Evolutionary conservation across 2,329 filamentous ascomycete species (phyloP).

Genomic region (Paracoccidioides brasiliensis): DNA sequence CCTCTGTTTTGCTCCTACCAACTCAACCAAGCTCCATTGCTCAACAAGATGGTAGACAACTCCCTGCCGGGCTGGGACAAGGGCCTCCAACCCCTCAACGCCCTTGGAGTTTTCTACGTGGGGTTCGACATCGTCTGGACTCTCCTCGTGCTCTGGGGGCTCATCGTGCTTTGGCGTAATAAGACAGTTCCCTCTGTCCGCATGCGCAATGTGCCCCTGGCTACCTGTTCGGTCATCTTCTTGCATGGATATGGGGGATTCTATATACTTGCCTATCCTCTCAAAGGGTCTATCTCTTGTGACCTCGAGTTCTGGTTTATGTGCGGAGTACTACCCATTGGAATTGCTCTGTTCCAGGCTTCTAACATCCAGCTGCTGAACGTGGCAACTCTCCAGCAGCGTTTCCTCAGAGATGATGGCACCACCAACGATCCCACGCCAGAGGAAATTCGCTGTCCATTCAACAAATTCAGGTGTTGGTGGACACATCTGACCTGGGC

Average conservation of each 20-base stretch:
- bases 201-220: conserved; percentile 16
- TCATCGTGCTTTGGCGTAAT: conserved; percentile 14
- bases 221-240: conserved; percentile 13
- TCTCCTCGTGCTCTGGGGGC: conserved; percentile 12
- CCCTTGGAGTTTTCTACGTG: conserved; percentile 14
- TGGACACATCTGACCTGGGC: conserved; percentile 34
- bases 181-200: conserved; percentile 12
- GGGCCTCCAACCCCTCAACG: conserved; percentile 10
- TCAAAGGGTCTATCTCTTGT: conserved; percentile 28
- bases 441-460: not conserved
- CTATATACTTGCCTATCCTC: conserved; percentile 15
- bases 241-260: conserved; percentile 18
- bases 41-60: not conserved
- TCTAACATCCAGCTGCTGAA: conserved; percentile 43
- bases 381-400: conserved; percentile 37
- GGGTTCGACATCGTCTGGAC: conserved; percentile 16
- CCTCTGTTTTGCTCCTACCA: not conserved
- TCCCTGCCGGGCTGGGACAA: conserved; percentile 1
- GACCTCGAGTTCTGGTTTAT: conserved; percentile 50
- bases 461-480: conserved; percentile 5
- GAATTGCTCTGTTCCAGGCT: conserved; percentile 50
- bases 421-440: not conserved
- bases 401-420: conserved; percentile 9
- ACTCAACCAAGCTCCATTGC: not conserved
- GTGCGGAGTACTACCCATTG: conserved; percentile 47